Evolutionary conservation across 2,329 filamentous ascomycete genomes (phyloP).

Genomic region (Nemania serpens): DNA sequence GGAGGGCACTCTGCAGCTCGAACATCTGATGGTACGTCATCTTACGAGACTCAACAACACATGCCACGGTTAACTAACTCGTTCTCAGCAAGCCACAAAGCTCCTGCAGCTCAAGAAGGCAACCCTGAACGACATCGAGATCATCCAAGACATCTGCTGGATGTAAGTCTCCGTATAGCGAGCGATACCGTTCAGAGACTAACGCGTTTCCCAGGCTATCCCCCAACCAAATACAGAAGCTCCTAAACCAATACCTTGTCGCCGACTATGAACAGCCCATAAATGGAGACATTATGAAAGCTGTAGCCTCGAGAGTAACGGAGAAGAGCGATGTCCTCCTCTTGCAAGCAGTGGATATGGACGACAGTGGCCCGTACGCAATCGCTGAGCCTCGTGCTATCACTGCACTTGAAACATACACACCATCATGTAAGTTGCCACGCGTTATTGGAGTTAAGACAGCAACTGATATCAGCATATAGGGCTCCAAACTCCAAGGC

Average conservation of each 20-base stretch:
- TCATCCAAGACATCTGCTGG: slow-evolving; percentile 99
- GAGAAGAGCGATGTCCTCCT: slow-evolving; percentile 98
- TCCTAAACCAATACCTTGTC: slow-evolving; percentile 97
- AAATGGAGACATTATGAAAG: slow-evolving; percentile 99
- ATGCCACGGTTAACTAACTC: slow-evolving; percentile 24
- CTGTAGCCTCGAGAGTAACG: slow-evolving; percentile 92
- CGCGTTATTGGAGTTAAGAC: slow-evolving; percentile 11
- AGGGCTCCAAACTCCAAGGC: slow-evolving; percentile 94
- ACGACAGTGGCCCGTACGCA: slow-evolving; percentile 97
- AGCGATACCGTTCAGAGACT: slow-evolving; percentile 20
- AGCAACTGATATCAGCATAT: slow-evolving; percentile 32
- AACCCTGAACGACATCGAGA: slow-evolving; percentile 98
- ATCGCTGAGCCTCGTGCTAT: slow-evolving; percentile 97
- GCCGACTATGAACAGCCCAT: slow-evolving; percentile 99
- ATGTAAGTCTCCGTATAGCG: slow-evolving; percentile 69
- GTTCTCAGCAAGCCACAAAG: slow-evolving; percentile 86
- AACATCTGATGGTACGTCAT: slow-evolving; percentile 86
- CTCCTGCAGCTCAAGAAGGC: slow-evolving; percentile 98
- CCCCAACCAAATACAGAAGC: slow-evolving; percentile 98
- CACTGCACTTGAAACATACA: slow-evolving; percentile 96
- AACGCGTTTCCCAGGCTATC: slow-evolving; percentile 68
- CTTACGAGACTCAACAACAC: neutral
- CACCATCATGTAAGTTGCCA: slow-evolving; percentile 81
- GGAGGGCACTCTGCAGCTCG: slow-evolving; percentile 93
- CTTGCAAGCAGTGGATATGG: slow-evolving; percentile 95